These are phyloP conservation scores for Boletus sp. DNA, from an alignment of 768 basidiomycete species.

Conservation along the genomic window DNA sequence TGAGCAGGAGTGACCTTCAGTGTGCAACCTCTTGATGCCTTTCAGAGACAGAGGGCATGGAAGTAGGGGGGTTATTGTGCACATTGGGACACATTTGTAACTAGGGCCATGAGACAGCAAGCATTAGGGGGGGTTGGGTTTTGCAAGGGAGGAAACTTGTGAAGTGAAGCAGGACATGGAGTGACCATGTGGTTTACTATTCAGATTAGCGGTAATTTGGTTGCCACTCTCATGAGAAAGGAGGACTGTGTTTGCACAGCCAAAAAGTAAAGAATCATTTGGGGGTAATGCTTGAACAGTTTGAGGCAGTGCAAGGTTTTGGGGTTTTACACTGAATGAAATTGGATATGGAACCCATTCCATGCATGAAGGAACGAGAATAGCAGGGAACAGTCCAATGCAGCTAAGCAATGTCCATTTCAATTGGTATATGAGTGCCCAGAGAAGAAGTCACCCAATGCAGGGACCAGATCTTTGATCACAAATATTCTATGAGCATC, in stretches of 20 bases:
- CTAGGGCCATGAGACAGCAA: too few species aligned
- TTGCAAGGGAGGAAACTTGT: too few species aligned
- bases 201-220: not conserved
- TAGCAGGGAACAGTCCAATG: not conserved
- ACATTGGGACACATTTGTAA: too few species aligned
- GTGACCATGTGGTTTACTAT: too few species aligned
- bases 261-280: not conserved
- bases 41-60: too few species aligned
- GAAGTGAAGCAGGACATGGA: too few species aligned
- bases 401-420: not conserved
- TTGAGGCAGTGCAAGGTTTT: not conserved
- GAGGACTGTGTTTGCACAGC: slow-evolving; percentile 3
- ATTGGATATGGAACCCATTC: slow-evolving; percentile 7
- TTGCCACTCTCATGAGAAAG: slow-evolving; percentile 7
- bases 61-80: too few species aligned
- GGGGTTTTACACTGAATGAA: not conserved
- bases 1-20: too few species aligned
- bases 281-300: slow-evolving; percentile 11
- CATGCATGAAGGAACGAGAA: slow-evolving; percentile 5
- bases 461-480: slow-evolving; percentile 3
- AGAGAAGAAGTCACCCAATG: slow-evolving; percentile 4
- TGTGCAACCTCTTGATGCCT: too few species aligned
- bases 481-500: not conserved
- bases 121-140: too few species aligned
- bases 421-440: not conserved